These are phyloP conservation scores for Ocimum tenuiflorum DNA, from an alignment of 257 asterid genomes.

Conservation along the genomic window DNA sequence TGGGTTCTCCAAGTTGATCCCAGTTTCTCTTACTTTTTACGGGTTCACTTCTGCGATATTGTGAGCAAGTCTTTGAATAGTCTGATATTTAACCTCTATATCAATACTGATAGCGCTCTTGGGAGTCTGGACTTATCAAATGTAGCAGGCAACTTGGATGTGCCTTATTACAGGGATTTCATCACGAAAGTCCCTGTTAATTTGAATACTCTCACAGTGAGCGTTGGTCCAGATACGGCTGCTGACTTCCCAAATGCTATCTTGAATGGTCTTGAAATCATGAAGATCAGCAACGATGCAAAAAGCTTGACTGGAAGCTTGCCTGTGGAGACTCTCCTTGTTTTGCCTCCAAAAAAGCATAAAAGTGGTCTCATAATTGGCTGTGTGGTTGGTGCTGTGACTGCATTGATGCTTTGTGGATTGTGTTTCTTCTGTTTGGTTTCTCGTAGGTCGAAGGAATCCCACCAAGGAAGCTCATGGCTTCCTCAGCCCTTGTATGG, in stretches of 20 bases:
- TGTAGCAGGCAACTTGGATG: constrained; percentile 42
- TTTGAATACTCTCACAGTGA: constrained; percentile 44
- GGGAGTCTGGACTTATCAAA: constrained; percentile 47
- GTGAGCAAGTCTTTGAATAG: constrained; percentile 59
- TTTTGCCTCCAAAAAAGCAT: constrained; percentile 31
- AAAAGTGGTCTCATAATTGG: constrained; percentile 31
- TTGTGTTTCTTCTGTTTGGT: constrained; percentile 42
- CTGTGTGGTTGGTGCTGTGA: constrained; percentile 35
- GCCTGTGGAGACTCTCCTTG: constrained; percentile 42
- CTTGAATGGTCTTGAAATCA: constrained; percentile 64
- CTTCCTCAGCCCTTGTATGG: constrained; percentile 60
- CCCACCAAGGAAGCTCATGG: constrained; percentile 48
- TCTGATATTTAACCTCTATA: constrained; percentile 46
- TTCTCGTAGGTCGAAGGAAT: constrained; percentile 40
- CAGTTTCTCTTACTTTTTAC: constrained; percentile 40
- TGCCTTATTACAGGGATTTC: constrained; percentile 51
- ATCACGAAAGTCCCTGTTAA: constrained; percentile 30
- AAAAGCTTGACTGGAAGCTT: constrained; percentile 52
- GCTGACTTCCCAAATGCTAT: constrained; percentile 44
- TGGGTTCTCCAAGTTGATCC: constrained; percentile 68
- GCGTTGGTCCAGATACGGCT: constrained; percentile 52
- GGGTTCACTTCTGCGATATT: constrained; percentile 70
- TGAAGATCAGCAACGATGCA: constrained; percentile 65
- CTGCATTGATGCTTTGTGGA: constrained; percentile 37
- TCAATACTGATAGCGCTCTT: constrained; percentile 47